A percentile compares a stretch with the other conserved stretches of the same genome.
Conservation (phyloP, 805 yeast genomes). For the Kazachstania psychrophila region DNA sequence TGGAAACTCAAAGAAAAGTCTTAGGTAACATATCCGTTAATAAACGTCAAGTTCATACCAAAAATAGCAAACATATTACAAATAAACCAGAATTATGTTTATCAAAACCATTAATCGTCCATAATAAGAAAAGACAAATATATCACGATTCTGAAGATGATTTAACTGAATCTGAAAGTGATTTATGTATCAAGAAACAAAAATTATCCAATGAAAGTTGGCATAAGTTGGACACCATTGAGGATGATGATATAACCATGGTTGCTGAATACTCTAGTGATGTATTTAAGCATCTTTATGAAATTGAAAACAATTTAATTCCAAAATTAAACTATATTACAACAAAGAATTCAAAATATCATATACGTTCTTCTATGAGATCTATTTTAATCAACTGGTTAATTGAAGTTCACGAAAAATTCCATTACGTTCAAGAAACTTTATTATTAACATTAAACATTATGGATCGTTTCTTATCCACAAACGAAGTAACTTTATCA, state of each 20-base stretch:
- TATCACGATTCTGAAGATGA: no score
- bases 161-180: not conserved
- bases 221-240: not conserved
- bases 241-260: constrained; percentile 52
- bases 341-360: constrained; percentile 41
- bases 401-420: constrained; percentile 77
- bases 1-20: no score
- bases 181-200: not conserved
- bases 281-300: constrained; percentile 66
- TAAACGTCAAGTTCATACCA: no score
- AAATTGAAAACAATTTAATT: constrained; percentile 54
- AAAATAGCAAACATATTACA: no score
- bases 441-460: constrained; percentile 72
- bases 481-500: constrained; percentile 63
- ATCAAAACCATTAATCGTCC: no score
- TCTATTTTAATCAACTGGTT: constrained; percentile 86
- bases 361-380: constrained; percentile 72
- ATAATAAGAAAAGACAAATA: no score
- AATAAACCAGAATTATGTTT: no score
- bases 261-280: constrained; percentile 83
- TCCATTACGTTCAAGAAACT: constrained; percentile 77
- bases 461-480: constrained; percentile 78
- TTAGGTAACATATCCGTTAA: no score
- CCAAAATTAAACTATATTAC: constrained; percentile 59
- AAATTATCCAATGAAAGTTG: not conserved